Evolutionary conservation across 1,284 basidiomycete species (phyloP), one percentile per base, ranked within the genome.

Genomic region (Ustilago nuda): DNA sequence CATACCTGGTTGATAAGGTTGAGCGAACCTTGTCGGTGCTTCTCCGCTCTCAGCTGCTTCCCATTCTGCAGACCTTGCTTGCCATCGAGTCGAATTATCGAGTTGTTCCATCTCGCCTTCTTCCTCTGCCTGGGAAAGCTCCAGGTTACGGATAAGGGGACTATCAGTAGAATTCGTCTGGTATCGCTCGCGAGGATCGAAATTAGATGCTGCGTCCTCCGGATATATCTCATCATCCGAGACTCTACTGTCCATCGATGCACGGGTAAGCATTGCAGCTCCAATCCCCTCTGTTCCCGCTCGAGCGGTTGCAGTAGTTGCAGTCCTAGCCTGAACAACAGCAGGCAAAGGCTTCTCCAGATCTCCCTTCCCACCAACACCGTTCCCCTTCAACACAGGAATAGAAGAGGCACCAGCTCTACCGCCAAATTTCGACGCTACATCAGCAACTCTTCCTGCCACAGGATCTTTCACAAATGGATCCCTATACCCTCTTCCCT

Each of bases 1-100:
- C 75, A 81, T 77, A 3, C 82, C 82, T 2, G 82, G 82, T 60
- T 80, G 78, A 58, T 83, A 83, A 13, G 78, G 81, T 51, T 72
- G 62, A 1, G 73, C 64, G 39, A 77, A 79, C 9, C 64, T 36
- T 0, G 60, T 58, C 5, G 63, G 61, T 3, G 27, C 57, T 48
- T 59, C 65, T 12, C 27, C 61, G 23, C 35, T 56, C 37, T 62
- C 70, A 11, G 50, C 27, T 7, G 8, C 41, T 41, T 9, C 37
- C n/a, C 30, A 11, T 4, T n/a, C n/a, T 5, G 9, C 13, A 37
- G n/a, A 4, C 43, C 43, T 19, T 45, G 4, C 54, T 15, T 41
- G 4, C 52, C 61, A 59, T 12, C 32, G 8, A 23, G 19, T 5
- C 5, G 23, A 27, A 23, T 13, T 35, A 32, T 46, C 9, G 9